A percentile compares a stretch with the other conserved stretches of the same genome.
Conservation (phyloP, 2,329 filamentous ascomycete species). For the Alternaria gansuensis region DNA sequence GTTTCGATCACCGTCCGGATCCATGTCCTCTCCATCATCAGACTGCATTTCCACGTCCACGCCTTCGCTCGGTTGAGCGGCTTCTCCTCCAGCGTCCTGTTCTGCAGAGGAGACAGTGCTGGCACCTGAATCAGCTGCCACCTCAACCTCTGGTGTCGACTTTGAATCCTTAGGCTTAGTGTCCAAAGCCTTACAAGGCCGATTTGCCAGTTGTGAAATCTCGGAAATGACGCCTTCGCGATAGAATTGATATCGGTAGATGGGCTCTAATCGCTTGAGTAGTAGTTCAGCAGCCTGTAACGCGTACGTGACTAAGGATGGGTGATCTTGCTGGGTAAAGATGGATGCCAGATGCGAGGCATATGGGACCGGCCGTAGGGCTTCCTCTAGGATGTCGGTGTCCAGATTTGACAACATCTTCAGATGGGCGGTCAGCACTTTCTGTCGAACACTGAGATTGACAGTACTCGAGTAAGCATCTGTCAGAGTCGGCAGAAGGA, state of each 20-base stretch:
- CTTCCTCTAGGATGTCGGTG: constrained; percentile 81
- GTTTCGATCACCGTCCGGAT: constrained; percentile 62
- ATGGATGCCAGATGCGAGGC: constrained; percentile 96
- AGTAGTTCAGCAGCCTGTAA: constrained; percentile 90
- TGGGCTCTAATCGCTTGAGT: constrained; percentile 80
- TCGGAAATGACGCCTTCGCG: constrained; percentile 95
- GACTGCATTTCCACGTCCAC: constrained; percentile 63
- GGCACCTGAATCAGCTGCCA: constrained; percentile 35
- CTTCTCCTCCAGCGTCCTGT: constrained; percentile 54
- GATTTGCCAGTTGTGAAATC: constrained; percentile 79
- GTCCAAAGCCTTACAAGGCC: constrained; percentile 49
- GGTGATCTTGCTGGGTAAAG: constrained; percentile 92
- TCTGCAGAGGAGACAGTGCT: constrained; percentile 39
- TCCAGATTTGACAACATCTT: constrained; percentile 99
- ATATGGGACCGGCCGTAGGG: constrained; percentile 87
- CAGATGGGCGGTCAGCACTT: constrained; percentile 92
- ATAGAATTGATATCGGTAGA: constrained; percentile 97
- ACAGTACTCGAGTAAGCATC: constrained; percentile 98
- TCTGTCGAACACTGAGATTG: constrained; percentile 91
- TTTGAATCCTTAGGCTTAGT: constrained; percentile 42
- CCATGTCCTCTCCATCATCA: constrained; percentile 64
- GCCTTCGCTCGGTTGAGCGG: constrained; percentile 65
- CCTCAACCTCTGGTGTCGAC: constrained; percentile 36
- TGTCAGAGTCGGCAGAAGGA: constrained; percentile 92
- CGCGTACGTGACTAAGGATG: constrained; percentile 83